Conservation (phyloP, 352 stramenopile genomes). For the Pythium aristosporum region DNA sequence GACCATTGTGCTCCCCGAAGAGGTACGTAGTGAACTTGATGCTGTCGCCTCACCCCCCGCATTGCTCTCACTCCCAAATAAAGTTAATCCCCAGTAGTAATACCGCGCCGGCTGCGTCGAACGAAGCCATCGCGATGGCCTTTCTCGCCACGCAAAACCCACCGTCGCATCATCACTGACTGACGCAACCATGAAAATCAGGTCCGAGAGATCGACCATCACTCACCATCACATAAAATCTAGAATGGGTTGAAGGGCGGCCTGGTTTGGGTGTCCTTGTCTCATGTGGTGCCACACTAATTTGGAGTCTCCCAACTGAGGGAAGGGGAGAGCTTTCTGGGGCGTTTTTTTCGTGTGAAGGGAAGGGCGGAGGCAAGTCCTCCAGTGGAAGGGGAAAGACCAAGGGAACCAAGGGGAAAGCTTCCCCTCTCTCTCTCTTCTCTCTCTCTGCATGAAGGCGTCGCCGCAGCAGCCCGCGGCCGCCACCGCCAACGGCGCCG, state of each 20-base stretch:
- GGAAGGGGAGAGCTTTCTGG: slow-evolving; percentile 17
- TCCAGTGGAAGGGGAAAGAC: slow-evolving; percentile 7
- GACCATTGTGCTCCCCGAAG: slow-evolving; percentile 28
- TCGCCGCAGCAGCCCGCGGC: slow-evolving; percentile 9
- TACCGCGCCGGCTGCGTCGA: background rate
- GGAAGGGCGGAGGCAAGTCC: background rate
- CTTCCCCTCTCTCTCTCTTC: background rate
- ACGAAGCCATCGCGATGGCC: slow-evolving; percentile 24
- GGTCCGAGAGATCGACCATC: slow-evolving; percentile 11
- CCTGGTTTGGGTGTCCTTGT: slow-evolving; percentile 8
- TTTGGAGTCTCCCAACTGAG: background rate
- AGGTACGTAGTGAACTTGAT: slow-evolving; percentile 25
- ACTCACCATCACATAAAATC: slow-evolving; percentile 11
- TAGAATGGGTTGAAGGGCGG: slow-evolving; percentile 16
- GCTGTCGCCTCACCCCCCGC: background rate
- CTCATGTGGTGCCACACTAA: slow-evolving; percentile 17
- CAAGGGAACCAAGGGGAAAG: background rate
- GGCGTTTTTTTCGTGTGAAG: slow-evolving; percentile 5
- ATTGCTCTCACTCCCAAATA: background rate
- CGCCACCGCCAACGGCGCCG: slow-evolving; percentile 2
- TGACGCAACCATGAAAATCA: background rate
- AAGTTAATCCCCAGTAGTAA: background rate
- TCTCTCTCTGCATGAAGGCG: slow-evolving; percentile 23
- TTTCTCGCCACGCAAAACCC: slow-evolving; percentile 12
- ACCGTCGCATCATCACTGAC: background rate